Evolutionary conservation across 202 grass and related monocot genomes (phyloP).

Genomic region (Setaria viridis): DNA sequence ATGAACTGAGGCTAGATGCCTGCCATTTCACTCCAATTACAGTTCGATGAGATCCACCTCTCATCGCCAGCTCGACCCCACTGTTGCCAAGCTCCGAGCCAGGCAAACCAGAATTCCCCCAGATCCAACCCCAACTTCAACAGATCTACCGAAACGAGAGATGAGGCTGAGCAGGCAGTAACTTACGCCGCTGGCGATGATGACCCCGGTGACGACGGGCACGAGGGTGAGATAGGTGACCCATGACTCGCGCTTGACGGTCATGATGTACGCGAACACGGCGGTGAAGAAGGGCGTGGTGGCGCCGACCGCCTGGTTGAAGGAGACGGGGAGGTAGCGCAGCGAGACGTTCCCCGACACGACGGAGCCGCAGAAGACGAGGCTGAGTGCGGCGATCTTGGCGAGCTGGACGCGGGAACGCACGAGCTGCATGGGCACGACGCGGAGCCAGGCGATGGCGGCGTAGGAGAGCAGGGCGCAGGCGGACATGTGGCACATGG

Average conservation of each 20-base stretch:
- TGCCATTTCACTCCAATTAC: neutral
- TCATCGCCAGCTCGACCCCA: constrained; percentile 35
- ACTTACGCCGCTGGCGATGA: constrained; percentile 94
- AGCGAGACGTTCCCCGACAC: constrained; percentile 92
- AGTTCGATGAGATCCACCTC: constrained; percentile 36
- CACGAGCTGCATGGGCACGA: constrained; percentile 78
- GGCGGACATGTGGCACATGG: constrained; percentile 91
- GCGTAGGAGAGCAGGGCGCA: constrained; percentile 80
- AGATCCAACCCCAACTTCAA: constrained; percentile 46
- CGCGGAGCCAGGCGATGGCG: constrained; percentile 82
- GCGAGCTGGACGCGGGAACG: constrained; percentile 73
- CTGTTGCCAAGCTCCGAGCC: neutral
- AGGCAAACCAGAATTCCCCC: constrained; percentile 33
- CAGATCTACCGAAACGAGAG: constrained; percentile 56
- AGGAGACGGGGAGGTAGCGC: constrained; percentile 85
- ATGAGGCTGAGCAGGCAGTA: constrained; percentile 7
- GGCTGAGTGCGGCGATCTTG: constrained; percentile 88
- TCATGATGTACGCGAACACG: constrained; percentile 90
- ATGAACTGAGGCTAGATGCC: neutral
- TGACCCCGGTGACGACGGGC: constrained; percentile 89
- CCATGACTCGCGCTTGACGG: constrained; percentile 83
- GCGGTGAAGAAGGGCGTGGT: constrained; percentile 98
- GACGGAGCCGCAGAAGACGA: constrained; percentile 94
- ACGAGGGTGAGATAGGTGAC: constrained; percentile 86
- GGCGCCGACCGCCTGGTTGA: constrained; percentile 96